Conservation (phyloP, 371 early-diverging fungal genomes). For the Mortierella sp. region DNA sequence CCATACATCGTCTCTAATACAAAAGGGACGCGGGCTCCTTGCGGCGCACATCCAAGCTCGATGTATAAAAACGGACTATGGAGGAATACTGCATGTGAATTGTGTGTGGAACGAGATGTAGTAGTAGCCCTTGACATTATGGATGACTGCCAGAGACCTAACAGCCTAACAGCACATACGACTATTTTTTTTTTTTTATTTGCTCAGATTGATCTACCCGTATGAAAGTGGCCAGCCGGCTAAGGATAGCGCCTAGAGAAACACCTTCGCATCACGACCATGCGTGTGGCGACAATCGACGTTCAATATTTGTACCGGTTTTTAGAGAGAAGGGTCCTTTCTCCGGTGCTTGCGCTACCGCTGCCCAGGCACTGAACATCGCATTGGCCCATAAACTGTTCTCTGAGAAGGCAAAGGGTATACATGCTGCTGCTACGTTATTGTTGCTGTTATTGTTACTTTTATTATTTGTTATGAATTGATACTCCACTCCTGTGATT, state of each 20-base stretch:
- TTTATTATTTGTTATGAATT: neutral
- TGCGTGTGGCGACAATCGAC: conserved; percentile 14
- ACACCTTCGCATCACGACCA: conserved; percentile 28
- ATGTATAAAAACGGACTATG: no score
- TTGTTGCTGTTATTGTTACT: no score
- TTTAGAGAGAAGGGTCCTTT: conserved; percentile 54
- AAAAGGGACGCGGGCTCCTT: no score
- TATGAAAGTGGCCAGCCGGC: neutral
- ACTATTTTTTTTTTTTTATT: neutral
- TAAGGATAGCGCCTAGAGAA: conserved; percentile 19
- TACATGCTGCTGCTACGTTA: no score
- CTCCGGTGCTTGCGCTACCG: conserved; percentile 56
- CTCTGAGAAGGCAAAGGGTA: conserved; percentile 24
- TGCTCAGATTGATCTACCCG: neutral
- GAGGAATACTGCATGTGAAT: no score
- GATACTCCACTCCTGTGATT: neutral
- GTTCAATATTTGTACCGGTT: conserved; percentile 58
- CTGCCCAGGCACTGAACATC: conserved; percentile 30
- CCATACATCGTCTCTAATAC: no score
- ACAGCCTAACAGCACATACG: neutral
- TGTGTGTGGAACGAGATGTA: no score
- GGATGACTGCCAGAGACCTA: neutral
- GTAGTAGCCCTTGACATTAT: no score
- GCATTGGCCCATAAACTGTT: conserved; percentile 30
- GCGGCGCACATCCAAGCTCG: no score